Base-by-base conservation (phyloP, 371 early-diverging fungal species). In the Blastocladiella emersonii region DNA sequence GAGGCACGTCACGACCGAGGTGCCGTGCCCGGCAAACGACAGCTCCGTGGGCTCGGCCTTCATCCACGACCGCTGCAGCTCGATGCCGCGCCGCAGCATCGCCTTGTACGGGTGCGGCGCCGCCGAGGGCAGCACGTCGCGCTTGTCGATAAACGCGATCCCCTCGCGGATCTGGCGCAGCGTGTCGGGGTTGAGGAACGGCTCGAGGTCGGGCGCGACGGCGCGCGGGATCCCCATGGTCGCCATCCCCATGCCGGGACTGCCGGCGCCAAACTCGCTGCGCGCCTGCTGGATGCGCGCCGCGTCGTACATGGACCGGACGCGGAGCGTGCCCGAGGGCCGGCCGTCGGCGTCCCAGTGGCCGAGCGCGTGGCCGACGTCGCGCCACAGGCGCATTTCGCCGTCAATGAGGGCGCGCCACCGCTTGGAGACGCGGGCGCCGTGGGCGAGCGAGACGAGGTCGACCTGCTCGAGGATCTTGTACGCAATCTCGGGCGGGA, bases 1-100 rank as follows among this genome's bases (percentile, higher is more conserved):
- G 53, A 98, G 75, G 66, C 95, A 94, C 27, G 98, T 97, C 5
- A 95, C 94, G 0, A 95, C 93, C 63, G 84, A 76, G 39, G 78
- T 78, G 13, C 80, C 83, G 68, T 91, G 90, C 23, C 90, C 92
- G 30, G 81, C 78, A 67, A 95, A 87, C 60, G 84, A 83, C 30
- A 83, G 79, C 43, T 85, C 84, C 59, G 79, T 76, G 69, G 81
- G 82, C 34, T 80, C 70, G 34, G 89, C 91, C 56, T 79, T 72
- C 43, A 76, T 66, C 97, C 97, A 96, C 70, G 91, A 90, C 64
- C 82, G 85, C 34, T 83, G 83, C 27, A 89, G 76, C 34, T 74
- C 70, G 76, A 88, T 84, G 66, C 86, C 85, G 44, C 86, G 76
- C 44, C 81, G 80, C 72, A 86, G 92, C 36, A 84, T 72, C 13